These are phyloP conservation scores for Xylaria sp. DNA, from an alignment of 2,329 filamentous ascomycete genomes.

Conservation along the genomic window DNA sequence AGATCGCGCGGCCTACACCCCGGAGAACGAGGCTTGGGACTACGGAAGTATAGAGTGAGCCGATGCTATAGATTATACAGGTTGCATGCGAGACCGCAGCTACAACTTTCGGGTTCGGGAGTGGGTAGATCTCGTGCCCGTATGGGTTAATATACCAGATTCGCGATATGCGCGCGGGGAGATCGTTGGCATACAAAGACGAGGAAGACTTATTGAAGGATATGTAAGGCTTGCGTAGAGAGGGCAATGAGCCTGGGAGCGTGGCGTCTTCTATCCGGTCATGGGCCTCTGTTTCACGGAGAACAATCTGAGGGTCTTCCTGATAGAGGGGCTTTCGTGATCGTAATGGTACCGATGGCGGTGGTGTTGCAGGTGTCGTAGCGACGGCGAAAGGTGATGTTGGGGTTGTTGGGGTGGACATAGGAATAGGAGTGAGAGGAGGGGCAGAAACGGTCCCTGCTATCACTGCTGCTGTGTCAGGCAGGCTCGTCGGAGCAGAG, in stretches of 20 bases:
- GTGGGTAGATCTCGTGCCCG: slow-evolving; percentile 91
- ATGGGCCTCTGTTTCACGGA: slow-evolving; percentile 61
- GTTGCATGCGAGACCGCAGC: slow-evolving; percentile 72
- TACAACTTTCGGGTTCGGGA: slow-evolving; percentile 83
- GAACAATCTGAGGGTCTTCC: slow-evolving; percentile 21
- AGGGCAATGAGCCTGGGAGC: slow-evolving; percentile 82
- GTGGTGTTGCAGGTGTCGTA: slow-evolving; percentile 42
- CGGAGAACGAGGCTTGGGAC: slow-evolving; percentile 83
- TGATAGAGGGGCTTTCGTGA: slow-evolving; percentile 25
- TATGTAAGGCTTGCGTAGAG: slow-evolving; percentile 83
- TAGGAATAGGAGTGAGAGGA: neutral
- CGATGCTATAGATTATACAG: slow-evolving; percentile 89
- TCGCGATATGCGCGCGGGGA: slow-evolving; percentile 80
- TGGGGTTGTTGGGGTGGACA: neutral
- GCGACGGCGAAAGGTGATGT: slow-evolving; percentile 34
- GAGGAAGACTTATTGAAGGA: slow-evolving; percentile 73
- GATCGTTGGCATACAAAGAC: slow-evolving; percentile 60
- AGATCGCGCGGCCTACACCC: slow-evolving; percentile 73
- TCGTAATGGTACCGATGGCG: slow-evolving; percentile 41
- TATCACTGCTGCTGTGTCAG: slow-evolving; percentile 45
- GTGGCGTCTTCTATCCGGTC: slow-evolving; percentile 83
- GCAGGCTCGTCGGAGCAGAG: slow-evolving; percentile 69
- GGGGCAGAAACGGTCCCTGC: slow-evolving; percentile 12
- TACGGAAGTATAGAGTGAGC: slow-evolving; percentile 91
- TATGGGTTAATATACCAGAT: slow-evolving; percentile 99